phyloP scores from a whole-genome alignment of 2,329 filamentous ascomycete species.

The Dactylellina drechsleri region DNA sequence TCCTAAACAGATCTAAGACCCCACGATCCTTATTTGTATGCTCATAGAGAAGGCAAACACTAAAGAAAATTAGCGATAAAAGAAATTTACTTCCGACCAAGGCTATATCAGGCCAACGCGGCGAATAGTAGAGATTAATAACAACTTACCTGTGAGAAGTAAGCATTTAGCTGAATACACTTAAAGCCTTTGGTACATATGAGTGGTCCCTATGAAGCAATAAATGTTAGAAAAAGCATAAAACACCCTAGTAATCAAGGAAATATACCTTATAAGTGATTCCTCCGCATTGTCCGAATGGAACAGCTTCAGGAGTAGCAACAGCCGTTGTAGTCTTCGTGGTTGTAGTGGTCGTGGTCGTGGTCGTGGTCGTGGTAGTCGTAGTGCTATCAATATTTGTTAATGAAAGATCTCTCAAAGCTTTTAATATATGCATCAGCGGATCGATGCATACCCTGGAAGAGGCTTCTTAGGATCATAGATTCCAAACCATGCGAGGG shows the following conservation, averaged over 20 bases:
- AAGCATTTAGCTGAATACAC: conserved; percentile 24
- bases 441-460: neutral
- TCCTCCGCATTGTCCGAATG: conserved; percentile 35
- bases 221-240: neutral
- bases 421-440: neutral
- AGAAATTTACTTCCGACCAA: no score
- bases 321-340: conserved; percentile 9
- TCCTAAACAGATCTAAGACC: no score
- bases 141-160: conserved; percentile 35
- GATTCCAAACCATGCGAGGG: conserved; percentile 38
- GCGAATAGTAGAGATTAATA: no score
- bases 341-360: conserved; percentile 7
- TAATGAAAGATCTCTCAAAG: neutral
- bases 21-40: no score
- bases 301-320: neutral
- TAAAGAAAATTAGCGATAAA: no score
- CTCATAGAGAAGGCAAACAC: no score
- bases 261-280: conserved; percentile 13
- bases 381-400: conserved; percentile 8
- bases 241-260: neutral
- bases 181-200: conserved; percentile 15
- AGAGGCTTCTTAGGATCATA: conserved; percentile 21
- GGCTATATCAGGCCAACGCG: no score
- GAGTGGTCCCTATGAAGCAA: conserved; percentile 15
- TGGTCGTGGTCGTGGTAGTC: conserved; percentile 19